These are phyloP conservation scores for Wickerhamomyces silvicola DNA, from an alignment of 805 yeast genomes.

Conservation along the genomic window DNA sequence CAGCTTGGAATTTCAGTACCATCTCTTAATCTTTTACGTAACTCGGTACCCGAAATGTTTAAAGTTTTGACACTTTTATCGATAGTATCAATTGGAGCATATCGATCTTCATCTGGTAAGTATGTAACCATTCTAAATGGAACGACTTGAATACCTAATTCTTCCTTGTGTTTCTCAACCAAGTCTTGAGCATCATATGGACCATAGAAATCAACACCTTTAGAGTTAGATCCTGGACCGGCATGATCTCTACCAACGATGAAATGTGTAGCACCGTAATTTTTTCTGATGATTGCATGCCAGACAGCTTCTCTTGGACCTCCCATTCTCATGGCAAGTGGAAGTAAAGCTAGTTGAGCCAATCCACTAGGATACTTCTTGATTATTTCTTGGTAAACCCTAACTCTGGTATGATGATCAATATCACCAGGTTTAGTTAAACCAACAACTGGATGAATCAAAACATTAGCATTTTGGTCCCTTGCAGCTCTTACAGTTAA, in stretches of 20 bases:
- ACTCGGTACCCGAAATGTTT: conserved; percentile 91
- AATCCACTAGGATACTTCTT: conserved; percentile 92
- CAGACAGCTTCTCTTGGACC: conserved; percentile 98
- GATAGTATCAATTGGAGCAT: conserved; percentile 91
- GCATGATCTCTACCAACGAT: conserved; percentile 98
- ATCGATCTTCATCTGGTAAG: conserved; percentile 90
- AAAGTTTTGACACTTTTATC: conserved; percentile 74
- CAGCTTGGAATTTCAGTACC: conserved; percentile 91
- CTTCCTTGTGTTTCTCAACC: conserved; percentile 68
- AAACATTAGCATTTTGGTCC: conserved; percentile 76
- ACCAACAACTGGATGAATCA: conserved; percentile 96
- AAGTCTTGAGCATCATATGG: conserved; percentile 95
- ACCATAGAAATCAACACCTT: conserved; percentile 92
- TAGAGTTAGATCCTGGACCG: conserved; percentile 86
- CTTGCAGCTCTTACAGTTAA: conserved; percentile 95
- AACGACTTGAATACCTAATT: conserved; percentile 82
- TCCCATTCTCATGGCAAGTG: conserved; percentile 98
- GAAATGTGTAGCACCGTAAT: conserved; percentile 94
- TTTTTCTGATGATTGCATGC: conserved; percentile 96
- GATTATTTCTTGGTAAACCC: conserved; percentile 87
- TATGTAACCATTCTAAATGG: conserved; percentile 97
- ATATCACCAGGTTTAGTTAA: conserved; percentile 96
- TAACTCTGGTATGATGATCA: conserved; percentile 95
- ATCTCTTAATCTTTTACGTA: conserved; percentile 77
- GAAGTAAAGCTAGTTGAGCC: conserved; percentile 82